Conservation (phyloP, 169 alveolate species). For the Miamiensis avidus region DNA sequence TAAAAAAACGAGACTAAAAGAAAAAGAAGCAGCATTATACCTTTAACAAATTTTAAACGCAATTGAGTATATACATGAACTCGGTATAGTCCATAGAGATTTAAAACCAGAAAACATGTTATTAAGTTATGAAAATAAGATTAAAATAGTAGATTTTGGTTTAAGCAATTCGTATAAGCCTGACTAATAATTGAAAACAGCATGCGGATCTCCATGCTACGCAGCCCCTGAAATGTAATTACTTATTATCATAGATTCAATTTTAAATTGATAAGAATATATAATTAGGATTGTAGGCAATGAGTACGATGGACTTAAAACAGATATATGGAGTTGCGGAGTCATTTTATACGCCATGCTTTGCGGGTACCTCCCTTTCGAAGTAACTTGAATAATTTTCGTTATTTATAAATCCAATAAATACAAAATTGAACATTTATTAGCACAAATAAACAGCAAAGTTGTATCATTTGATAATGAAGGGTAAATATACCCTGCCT, state of each 20-base stretch:
- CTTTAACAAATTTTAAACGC: conserved; percentile 66
- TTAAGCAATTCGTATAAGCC: conserved; percentile 69
- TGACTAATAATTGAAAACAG: conserved; percentile 74
- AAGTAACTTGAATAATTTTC: too few relatives aligned
- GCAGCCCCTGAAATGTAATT: conserved; percentile 84
- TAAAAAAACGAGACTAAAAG: conserved; percentile 70
- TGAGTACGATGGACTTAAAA: conserved; percentile 77
- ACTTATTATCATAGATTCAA: conserved; percentile 64
- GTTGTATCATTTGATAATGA: conserved; percentile 76
- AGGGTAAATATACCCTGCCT: conserved; percentile 72
- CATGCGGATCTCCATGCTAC: conserved; percentile 83
- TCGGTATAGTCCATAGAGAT: conserved; percentile 75
- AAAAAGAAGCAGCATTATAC: conserved; percentile 63
- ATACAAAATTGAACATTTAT: too few relatives aligned
- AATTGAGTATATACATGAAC: conserved; percentile 65
- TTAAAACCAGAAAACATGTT: conserved; percentile 83
- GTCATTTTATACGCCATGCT: conserved; percentile 88
- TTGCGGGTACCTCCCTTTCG: conserved; percentile 92
- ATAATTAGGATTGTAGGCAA: too few relatives aligned
- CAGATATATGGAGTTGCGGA: conserved; percentile 83
- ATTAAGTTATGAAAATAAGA: conserved; percentile 59
- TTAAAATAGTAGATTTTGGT: conserved; percentile 83
- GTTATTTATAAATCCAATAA: too few relatives aligned
- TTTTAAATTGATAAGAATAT: conserved; percentile 33
- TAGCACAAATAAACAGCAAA: conserved; percentile 69